phyloP scores from a whole-genome alignment of 106 monocot genomes.

The Hemerocallis citrina region DNA sequence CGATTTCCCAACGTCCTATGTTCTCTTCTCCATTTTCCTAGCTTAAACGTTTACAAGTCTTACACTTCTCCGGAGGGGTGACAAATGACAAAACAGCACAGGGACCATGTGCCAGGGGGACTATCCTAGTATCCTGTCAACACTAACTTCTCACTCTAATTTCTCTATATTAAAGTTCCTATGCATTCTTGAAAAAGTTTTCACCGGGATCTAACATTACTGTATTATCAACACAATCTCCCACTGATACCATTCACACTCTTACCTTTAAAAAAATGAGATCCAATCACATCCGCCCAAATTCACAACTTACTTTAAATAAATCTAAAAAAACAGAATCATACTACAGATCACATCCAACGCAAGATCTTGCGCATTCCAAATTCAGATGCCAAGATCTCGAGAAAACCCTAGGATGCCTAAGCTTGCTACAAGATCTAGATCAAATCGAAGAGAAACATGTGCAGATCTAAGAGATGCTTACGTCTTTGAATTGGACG shows the following conservation, averaged over 20 bases:
- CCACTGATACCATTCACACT: not conserved
- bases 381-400: not conserved
- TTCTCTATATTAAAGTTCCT: not conserved
- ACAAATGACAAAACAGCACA: too few relatives aligned
- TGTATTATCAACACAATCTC: not conserved
- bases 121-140: too few relatives aligned
- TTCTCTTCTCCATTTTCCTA: too few relatives aligned
- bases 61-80: too few relatives aligned
- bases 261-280: not conserved
- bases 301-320: not conserved
- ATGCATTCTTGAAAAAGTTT: not conserved
- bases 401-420: not conserved
- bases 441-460: not conserved
- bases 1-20: too few relatives aligned
- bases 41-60: too few relatives aligned
- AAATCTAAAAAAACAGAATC: not conserved
- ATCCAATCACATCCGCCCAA: not conserved
- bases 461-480: conserved; percentile 15
- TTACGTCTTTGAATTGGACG: conserved; percentile 86
- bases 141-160: too few relatives aligned
- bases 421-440: not conserved
- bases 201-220: not conserved
- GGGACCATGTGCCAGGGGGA: too few relatives aligned
- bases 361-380: not conserved
- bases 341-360: not conserved